Conservation (phyloP, 192 early-diverging fungal species). For the Linnemannia elongata region DNA sequence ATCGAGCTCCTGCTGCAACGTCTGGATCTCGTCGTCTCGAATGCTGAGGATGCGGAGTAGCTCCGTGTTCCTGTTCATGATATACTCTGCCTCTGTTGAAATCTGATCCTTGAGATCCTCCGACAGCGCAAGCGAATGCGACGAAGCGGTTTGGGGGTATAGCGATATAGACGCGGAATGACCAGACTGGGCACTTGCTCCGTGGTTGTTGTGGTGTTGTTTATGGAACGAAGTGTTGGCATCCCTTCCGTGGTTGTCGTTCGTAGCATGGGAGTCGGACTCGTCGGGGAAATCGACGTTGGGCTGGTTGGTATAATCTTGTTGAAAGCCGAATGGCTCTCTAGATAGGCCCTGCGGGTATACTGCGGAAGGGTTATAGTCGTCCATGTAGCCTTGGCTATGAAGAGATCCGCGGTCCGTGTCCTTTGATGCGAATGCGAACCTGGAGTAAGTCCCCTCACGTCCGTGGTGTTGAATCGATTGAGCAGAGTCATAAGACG, state of each 20-base stretch:
- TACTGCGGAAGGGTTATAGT: background rate
- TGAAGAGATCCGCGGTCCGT: conserved; percentile 11
- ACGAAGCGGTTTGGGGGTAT: conserved; percentile 17
- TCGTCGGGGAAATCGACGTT: background rate
- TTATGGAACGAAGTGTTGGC: conserved; percentile 18
- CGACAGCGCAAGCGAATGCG: conserved; percentile 35
- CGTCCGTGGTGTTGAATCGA: conserved; percentile 8
- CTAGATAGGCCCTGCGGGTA: background rate
- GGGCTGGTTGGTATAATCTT: conserved; percentile 4
- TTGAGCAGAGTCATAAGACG: conserved; percentile 17
- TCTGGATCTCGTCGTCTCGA: conserved; percentile 52
- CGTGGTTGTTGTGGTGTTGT: conserved; percentile 15
- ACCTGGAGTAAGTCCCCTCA: conserved; percentile 4
- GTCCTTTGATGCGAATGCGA: conserved; percentile 11
- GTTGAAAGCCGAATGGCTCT: conserved; percentile 3
- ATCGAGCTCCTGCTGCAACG: conserved; percentile 48
- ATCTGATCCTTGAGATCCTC: conserved; percentile 53
- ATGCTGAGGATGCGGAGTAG: conserved; percentile 45
- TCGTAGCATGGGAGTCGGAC: conserved; percentile 8
- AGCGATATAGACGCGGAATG: background rate
- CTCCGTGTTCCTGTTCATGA: conserved; percentile 56
- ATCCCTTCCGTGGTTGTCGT: conserved; percentile 13
- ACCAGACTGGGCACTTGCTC: conserved; percentile 2
- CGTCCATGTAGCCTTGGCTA: conserved; percentile 8
- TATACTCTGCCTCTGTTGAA: conserved; percentile 53